A percentile compares a stretch with the other conserved stretches of the same genome.
These are phyloP conservation scores for Penicillium mononematosum DNA, from an alignment of 495 filamentous ascomycete species.

Conservation along the genomic window DNA sequence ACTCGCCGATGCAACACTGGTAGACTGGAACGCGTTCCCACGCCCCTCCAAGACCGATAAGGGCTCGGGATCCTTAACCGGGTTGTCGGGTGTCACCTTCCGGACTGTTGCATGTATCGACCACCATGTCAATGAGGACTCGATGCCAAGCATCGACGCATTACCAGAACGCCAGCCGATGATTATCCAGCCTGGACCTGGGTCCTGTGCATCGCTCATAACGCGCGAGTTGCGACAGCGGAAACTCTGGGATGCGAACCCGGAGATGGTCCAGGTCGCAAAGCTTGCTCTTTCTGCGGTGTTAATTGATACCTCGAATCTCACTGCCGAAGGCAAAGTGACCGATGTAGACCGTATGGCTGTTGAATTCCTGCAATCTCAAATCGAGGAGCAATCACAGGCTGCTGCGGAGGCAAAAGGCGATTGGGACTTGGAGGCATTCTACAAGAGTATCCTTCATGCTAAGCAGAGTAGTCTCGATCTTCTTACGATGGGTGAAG, in stretches of 20 bases:
- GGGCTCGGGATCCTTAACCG: conserved; percentile 33
- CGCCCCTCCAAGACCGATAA: conserved; percentile 39
- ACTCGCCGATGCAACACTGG: conserved; percentile 56
- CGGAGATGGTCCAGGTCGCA: conserved; percentile 58
- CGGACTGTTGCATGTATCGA: conserved; percentile 78
- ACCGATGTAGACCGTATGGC: conserved; percentile 67
- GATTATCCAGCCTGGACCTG: conserved; percentile 62
- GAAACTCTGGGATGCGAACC: conserved; percentile 48
- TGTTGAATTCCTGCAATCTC: conserved; percentile 60
- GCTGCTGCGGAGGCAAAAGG: conserved; percentile 12
- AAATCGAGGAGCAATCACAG: conserved; percentile 37
- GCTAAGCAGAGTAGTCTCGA: conserved; percentile 73
- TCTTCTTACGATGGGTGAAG: conserved; percentile 64
- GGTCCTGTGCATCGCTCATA: conserved; percentile 81
- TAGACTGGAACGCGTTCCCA: conserved; percentile 86
- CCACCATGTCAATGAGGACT: conserved; percentile 82
- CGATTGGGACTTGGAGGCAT: conserved; percentile 48
- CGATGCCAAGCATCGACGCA: conserved; percentile 43
- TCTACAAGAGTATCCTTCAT: conserved; percentile 60
- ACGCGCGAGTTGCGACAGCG: conserved; percentile 55
- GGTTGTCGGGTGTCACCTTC: conserved; percentile 39
- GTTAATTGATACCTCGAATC: conserved; percentile 79
- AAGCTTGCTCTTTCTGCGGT: conserved; percentile 77
- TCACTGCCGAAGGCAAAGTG: conserved; percentile 67
- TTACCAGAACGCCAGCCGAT: conserved; percentile 42